Evolutionary conservation across 176 grass and related monocot species (phyloP), one percentile per base, ranked within the genome.

Genomic region (Carex scoparia): DNA sequence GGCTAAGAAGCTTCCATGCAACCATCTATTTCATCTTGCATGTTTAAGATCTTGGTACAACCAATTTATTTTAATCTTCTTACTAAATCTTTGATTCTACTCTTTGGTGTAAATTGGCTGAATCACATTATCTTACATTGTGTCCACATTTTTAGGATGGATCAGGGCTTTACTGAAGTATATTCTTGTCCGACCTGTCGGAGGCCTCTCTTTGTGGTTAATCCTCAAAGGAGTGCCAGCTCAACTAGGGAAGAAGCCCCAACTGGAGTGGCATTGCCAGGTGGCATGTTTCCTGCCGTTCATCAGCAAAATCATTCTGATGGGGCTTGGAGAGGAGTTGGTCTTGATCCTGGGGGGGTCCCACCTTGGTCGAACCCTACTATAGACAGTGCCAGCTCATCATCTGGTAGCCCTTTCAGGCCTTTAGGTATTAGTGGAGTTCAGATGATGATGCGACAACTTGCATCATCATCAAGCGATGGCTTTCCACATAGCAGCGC

Each of bases 401-500:
- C 97, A 62, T 88, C 88, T 85, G 81, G 89, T 66, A 86, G 85
- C 62, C 88, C 88, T 83, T 94, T 94, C 16, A 90, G 84, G 57
- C 60, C 79, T 82, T 33, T 83, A 83, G 97, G 93, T 79, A 84
- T 99, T 76, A 95, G 86, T 4, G 91, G 97, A 71, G 97, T 99
- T 84, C 91, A 99, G 86, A 99, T 99, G 90, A 96, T 99, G 97
- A 96, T 99, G 97, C 93, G 93, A 81, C 97, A 96, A 70, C 87
- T 99, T 65, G 84, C 93, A 68, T 96, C 93, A 68, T 94, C 97
- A 84, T 91, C 92, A 42, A 86, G 88, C 53, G 86, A 95, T 16
- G 90, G 93, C 82, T 96, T 92, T 75, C 84, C 90, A 15, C 88
- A 86, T 79, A 56, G 85, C 65, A 92, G 91, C 88, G 86, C 81